Base-by-base conservation (phyloP, 2,329 filamentous ascomycete genomes). In the Nemania sp. region DNA sequence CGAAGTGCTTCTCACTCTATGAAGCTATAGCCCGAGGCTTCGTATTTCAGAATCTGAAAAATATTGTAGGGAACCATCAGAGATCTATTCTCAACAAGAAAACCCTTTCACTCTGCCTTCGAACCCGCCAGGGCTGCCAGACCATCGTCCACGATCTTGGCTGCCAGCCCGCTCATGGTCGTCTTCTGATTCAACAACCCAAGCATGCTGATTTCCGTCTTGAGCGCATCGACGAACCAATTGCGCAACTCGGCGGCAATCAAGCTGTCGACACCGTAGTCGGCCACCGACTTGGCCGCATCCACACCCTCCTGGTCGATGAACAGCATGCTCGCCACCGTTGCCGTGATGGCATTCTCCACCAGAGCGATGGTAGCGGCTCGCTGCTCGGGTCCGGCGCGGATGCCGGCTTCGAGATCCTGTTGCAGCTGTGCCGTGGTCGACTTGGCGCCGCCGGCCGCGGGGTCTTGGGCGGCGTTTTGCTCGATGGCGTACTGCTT, bases 241-340 rank as follows among this genome's bases (percentile, higher is more conserved):
- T 48, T 62, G 13, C 59, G 55, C 39, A 62, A 12, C 42, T 64
- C 62, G 1, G 59, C 55, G 1, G 62, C 62, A 17, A 64, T 57
- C 9, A 64, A 37, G 17, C 58, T 61, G 15, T 64, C 62, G 1
- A 64, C 48, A 13, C 62, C 62, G 10, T 55, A 12, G 2, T 42
- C 15, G 7, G 51, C 51, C 4, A 54, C 51, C 25, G 51, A 46
- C 6, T 54, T 45, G 29, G 17, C 32, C 3, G 21, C 40, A n/a
- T 54, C 51, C 1, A 54, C 12, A 12, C 40, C 12, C 17, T 45
- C 21, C 3, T 9, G 2, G 18, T 54, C 51, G 2, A 46, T 11
- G 32, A 54, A 54, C 6, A 54, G 40, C 51, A 54, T 54, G 9
- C 21, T 12, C 6, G 51, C 51, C 11, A 54, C 51, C n/a, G 51